Conservation (phyloP, 768 basidiomycete species). For the Suillus plorans region DNA sequence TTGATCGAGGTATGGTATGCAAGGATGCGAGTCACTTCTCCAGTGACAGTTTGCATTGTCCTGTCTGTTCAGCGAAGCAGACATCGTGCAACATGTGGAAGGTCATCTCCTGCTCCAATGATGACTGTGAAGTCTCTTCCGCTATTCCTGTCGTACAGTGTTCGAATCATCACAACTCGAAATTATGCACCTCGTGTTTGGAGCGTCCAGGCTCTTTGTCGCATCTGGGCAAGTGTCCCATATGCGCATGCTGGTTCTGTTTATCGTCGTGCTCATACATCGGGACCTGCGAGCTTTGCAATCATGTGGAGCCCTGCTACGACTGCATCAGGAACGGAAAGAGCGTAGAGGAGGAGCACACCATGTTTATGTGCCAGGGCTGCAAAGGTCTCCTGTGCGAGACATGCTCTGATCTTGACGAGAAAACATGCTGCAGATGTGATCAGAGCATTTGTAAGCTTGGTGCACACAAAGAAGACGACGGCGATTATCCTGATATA, state of each 20-base stretch:
- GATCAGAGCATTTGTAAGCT: not conserved
- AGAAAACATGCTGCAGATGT: not conserved
- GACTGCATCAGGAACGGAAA: slow-evolving; percentile 3
- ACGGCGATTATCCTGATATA: not conserved
- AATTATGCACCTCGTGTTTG: not conserved
- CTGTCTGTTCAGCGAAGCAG: not conserved
- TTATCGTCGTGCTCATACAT: not conserved
- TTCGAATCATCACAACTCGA: not conserved
- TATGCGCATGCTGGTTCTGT: not conserved
- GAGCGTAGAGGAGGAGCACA: not conserved
- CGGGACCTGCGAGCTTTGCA: not conserved
- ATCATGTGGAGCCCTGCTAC: not conserved
- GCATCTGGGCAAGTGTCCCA: not conserved
- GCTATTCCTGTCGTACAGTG: not conserved
- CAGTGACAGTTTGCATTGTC: not conserved
- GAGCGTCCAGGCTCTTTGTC: not conserved
- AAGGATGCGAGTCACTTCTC: not conserved
- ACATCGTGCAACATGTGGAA: not conserved
- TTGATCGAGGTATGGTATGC: no score
- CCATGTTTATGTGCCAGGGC: not conserved
- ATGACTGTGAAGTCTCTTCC: not conserved
- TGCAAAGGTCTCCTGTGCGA: not conserved
- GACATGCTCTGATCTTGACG: not conserved
- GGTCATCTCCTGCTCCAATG: not conserved
- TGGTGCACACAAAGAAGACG: not conserved